phyloP scores from a whole-genome alignment of 768 basidiomycete species.

The Glaciozyma martinii region DNA sequence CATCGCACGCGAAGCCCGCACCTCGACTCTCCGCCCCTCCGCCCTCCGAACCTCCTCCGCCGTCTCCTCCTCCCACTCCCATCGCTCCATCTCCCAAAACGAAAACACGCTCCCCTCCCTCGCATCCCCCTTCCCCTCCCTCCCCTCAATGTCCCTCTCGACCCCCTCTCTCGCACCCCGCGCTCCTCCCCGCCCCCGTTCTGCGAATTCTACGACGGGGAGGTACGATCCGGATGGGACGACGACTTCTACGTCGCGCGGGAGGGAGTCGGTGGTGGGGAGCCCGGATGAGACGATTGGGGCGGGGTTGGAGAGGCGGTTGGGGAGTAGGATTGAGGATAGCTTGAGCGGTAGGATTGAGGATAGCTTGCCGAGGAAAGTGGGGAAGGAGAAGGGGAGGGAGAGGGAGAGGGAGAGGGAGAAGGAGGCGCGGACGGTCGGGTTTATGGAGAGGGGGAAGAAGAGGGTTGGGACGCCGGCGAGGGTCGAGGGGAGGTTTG shows the following conservation, averaged over 20 bases:
- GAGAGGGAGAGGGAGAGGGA: neutral
- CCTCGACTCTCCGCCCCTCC: neutral
- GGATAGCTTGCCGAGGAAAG: neutral
- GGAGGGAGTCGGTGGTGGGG: neutral
- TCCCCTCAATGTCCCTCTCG: slow-evolving; percentile 2
- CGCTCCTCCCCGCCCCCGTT: neutral
- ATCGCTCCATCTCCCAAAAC: neutral
- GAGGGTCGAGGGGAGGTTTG: neutral
- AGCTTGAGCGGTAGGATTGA: neutral
- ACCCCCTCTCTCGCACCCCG: neutral
- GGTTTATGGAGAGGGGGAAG: neutral
- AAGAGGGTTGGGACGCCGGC: neutral
- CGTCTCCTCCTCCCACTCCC: neutral
- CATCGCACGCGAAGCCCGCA: slow-evolving; percentile 1
- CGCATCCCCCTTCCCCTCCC: neutral
- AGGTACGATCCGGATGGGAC: neutral
- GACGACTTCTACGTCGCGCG: neutral
- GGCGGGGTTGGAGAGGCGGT: too few species aligned
- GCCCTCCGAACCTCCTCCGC: neutral
- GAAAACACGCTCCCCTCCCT: neutral
- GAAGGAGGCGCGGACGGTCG: neutral
- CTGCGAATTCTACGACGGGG: neutral
- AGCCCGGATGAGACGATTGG: neutral
- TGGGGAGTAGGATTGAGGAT: neutral
- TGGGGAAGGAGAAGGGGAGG: neutral